These are phyloP conservation scores for Linum lewisii DNA, from an alignment of 345 rosid genomes.

Conservation along the genomic window DNA sequence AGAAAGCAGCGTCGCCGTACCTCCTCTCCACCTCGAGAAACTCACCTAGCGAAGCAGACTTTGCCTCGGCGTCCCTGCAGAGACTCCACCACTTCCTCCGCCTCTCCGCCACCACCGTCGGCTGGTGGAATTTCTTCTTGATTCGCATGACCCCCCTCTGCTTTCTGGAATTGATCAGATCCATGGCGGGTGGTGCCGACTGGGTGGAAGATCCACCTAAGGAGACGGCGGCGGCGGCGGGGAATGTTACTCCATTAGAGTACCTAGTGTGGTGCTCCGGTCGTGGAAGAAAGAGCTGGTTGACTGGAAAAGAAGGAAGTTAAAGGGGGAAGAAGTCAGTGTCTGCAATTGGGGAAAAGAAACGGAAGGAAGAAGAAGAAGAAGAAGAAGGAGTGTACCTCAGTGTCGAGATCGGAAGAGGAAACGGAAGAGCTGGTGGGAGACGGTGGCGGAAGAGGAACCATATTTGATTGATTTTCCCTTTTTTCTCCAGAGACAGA, in stretches of 20 bases:
- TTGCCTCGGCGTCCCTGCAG: slow-evolving; percentile 54
- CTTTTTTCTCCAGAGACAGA: not conserved
- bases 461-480: no score
- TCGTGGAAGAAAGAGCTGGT: slow-evolving; percentile 95
- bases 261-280: slow-evolving; percentile 85
- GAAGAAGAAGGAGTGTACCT: slow-evolving; percentile 55
- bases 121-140: slow-evolving; percentile 18
- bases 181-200: slow-evolving; percentile 17
- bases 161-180: slow-evolving; percentile 3
- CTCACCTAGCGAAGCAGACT: slow-evolving; percentile 76
- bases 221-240: slow-evolving; percentile 41
- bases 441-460: slow-evolving; percentile 29
- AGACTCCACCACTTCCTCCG: slow-evolving; percentile 41
- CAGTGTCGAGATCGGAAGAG: slow-evolving; percentile 95
- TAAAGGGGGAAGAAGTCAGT: not conserved
- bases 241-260: slow-evolving; percentile 77
- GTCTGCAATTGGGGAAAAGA: not conserved
- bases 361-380: not conserved
- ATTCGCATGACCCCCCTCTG: slow-evolving; percentile 1
- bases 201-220: slow-evolving; percentile 25
- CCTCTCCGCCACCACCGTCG: slow-evolving; percentile 54
- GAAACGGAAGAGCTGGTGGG: slow-evolving; percentile 74
- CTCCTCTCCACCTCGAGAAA: slow-evolving; percentile 85
- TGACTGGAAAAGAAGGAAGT: slow-evolving; percentile 32
- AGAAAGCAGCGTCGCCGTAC: slow-evolving; percentile 57